Percentiles rank a stretch among this genome's conserved stretches.
Evolutionary conservation across 371 early-diverging fungal species (phyloP).

Genomic region (Polyrhizophydium stewartii): DNA sequence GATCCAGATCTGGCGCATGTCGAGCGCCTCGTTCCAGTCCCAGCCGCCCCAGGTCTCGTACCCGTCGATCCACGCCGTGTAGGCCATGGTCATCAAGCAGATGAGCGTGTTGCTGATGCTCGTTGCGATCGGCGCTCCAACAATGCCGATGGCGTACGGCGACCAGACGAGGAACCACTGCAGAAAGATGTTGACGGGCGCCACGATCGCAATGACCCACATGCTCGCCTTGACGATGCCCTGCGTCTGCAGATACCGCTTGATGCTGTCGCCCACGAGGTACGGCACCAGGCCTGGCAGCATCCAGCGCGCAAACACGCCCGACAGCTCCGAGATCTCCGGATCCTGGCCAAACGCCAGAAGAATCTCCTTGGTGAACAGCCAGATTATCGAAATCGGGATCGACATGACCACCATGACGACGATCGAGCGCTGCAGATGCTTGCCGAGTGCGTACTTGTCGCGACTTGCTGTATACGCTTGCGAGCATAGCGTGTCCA

Average conservation of each 20-base stretch:
- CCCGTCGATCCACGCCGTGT: conserved; percentile 64
- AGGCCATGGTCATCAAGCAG: conserved; percentile 53
- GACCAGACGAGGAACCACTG: conserved; percentile 72
- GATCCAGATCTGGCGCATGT: conserved; percentile 52
- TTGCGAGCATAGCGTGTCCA: conserved; percentile 89
- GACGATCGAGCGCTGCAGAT: conserved; percentile 79
- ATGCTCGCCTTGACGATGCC: conserved; percentile 79
- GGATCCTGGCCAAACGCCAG: conserved; percentile 52
- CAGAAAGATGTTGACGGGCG: conserved; percentile 69
- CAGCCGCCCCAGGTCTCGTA: conserved; percentile 80
- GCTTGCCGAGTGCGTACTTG: conserved; percentile 67
- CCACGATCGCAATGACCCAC: conserved; percentile 59
- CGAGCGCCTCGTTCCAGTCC: conserved; percentile 60
- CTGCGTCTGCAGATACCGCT: conserved; percentile 79
- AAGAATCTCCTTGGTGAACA: conserved; percentile 32
- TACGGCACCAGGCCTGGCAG: conserved; percentile 70
- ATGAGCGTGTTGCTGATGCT: conserved; percentile 70
- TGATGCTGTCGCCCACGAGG: conserved; percentile 73
- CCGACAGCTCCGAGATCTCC: conserved; percentile 47
- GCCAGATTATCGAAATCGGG: conserved; percentile 76
- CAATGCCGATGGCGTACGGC: conserved; percentile 63
- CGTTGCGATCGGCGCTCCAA: conserved; percentile 82
- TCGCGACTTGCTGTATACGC: conserved; percentile 72
- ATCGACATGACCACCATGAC: conserved; percentile 59
- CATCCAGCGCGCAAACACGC: conserved; percentile 61